Base-by-base conservation (phyloP, 2,329 filamentous ascomycete genomes). In the Alternaria hordeiaustralica region DNA sequence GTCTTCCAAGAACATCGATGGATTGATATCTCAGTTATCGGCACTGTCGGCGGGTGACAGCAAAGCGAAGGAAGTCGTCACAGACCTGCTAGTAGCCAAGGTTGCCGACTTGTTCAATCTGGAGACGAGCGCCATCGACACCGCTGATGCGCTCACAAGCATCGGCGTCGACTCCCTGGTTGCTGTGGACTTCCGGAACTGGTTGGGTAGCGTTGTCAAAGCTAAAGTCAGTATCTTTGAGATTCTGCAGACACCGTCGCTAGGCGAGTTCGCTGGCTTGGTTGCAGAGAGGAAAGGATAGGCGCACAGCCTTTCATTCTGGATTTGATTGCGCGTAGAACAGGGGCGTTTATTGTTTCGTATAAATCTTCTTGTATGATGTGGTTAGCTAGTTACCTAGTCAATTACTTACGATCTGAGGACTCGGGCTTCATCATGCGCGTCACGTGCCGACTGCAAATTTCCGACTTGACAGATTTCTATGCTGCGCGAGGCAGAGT, bases 81-180 rank as follows among this genome's bases (percentile, higher is more conserved):
- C 41, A 6, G 47, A 59, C 18, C 23, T 54, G 7, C 36, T 59
- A 15, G 49, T 55, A 12, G 43, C 50, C 43, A 54, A 60, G 50
- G 25, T 51, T 26, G 21, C 55, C 10, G 28, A 51, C 7, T n/a
- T 58, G 6, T 58, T 58, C 46, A 58, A 51, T 43, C 30, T 41
- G 6, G 45, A 26, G 20, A 28, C 13, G 18, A 41, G 21, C 7
- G 46, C 43, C n/a, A 58, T 58, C 25, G 55, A 58, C 12, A 25
- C 45, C 9, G 44, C 13, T 23, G 44, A 41, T 20, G 18, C 47
- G n/a, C 11, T 55, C n/a, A 36, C 50, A n/a, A 36, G 18, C 15
- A 25, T 25, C n/a, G 58, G 58, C n/a, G 58, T 60, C 20, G 50
- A 55, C 18, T 60, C 58, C n/a, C 4, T 60, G 18, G 50, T 60